A percentile compares a stretch with the other conserved stretches of the same genome.
phyloP scores from a whole-genome alignment of 140 eudicot genomes.

The Artemisia princeps region DNA sequence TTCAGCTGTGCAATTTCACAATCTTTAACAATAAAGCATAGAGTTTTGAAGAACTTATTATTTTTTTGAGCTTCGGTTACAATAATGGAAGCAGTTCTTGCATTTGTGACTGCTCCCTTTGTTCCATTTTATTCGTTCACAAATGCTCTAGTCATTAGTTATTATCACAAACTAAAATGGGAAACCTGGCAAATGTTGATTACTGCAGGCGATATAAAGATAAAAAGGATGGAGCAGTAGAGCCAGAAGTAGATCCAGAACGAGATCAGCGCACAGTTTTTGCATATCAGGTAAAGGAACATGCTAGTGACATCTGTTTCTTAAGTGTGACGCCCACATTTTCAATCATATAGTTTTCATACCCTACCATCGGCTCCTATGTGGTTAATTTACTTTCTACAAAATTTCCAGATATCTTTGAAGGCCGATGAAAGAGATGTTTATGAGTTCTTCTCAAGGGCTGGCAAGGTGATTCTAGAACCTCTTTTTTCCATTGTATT shows the following conservation, averaged over 20 bases:
- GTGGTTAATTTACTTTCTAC: slow-evolving; percentile 1
- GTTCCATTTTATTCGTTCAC: slow-evolving; percentile 10
- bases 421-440: slow-evolving; percentile 86
- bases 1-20: slow-evolving; percentile 26
- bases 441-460: slow-evolving; percentile 82
- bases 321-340: not conserved
- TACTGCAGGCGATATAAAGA: slow-evolving; percentile 67
- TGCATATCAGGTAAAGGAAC: slow-evolving; percentile 72
- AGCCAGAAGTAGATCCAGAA: slow-evolving; percentile 89
- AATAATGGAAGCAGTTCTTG: slow-evolving; percentile 35
- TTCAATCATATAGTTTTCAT: not conserved
- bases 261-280: slow-evolving; percentile 90
- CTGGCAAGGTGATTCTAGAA: slow-evolving; percentile 59
- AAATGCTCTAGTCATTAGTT: not conserved
- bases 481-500: slow-evolving; percentile 7
- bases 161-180: slow-evolving; percentile 4
- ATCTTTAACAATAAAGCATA: slow-evolving; percentile 23
- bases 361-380: slow-evolving; percentile 5
- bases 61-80: slow-evolving; percentile 35
- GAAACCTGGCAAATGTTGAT: slow-evolving; percentile 16
- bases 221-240: slow-evolving; percentile 59
- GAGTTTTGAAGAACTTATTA: slow-evolving; percentile 34
- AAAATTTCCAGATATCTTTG: slow-evolving; percentile 48
- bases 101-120: slow-evolving; percentile 25
- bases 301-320: not conserved